These are phyloP conservation scores for Penicillium maclennaniae DNA, from an alignment of 495 filamentous ascomycete species.

Conservation along the genomic window DNA sequence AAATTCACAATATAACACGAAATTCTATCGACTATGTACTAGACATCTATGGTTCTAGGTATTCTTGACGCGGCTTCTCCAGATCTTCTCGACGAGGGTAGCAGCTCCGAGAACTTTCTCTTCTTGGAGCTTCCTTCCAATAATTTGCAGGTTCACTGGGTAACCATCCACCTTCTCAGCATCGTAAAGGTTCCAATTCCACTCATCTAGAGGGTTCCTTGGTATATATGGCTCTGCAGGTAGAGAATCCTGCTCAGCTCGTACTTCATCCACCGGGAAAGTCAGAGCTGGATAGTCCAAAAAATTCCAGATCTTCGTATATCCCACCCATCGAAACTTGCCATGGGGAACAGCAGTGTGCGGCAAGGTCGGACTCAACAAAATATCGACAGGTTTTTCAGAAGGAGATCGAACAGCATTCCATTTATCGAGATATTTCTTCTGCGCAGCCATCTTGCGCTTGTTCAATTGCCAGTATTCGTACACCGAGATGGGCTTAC, in stretches of 20 bases:
- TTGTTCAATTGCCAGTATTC: conserved; percentile 56
- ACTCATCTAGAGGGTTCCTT: conserved; percentile 48
- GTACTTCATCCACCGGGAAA: conserved; percentile 52
- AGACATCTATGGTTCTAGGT: background rate
- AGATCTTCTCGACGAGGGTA: conserved; percentile 38
- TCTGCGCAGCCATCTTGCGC: conserved; percentile 48
- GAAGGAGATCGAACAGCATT: conserved; percentile 42
- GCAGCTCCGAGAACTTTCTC: conserved; percentile 50
- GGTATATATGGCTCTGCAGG: conserved; percentile 44
- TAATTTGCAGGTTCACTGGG: conserved; percentile 51
- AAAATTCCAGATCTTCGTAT: conserved; percentile 68
- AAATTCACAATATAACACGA: background rate
- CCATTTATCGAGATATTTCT: conserved; percentile 56
- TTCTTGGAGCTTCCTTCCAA: conserved; percentile 51
- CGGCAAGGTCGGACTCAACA: conserved; percentile 54
- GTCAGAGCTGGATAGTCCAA: conserved; percentile 59
- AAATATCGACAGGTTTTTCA: conserved; percentile 54
- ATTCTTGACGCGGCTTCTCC: conserved; percentile 13
- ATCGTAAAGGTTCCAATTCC: conserved; percentile 49
- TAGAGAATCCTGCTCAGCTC: conserved; percentile 43
- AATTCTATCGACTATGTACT: background rate
- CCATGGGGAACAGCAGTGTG: conserved; percentile 47
- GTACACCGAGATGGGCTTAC: conserved; percentile 48
- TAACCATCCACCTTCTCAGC: conserved; percentile 35
- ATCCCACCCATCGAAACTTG: conserved; percentile 49